Conservation (phyloP, 2,329 filamentous ascomycete genomes). For the Verticillium klebahnii region DNA sequence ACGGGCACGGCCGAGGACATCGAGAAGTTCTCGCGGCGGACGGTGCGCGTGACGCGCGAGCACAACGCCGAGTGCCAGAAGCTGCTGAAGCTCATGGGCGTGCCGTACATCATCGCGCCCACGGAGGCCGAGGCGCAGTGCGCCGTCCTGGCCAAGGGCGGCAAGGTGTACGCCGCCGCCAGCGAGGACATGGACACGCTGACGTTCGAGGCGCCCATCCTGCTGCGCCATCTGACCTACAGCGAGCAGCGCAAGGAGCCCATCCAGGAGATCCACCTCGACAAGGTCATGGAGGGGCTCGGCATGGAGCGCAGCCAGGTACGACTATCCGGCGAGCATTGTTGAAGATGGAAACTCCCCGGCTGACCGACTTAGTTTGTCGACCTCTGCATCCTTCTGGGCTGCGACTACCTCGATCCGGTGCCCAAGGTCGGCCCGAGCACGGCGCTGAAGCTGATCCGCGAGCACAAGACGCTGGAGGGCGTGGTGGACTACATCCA, state of each 20-base stretch:
- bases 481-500: conserved; percentile 78
- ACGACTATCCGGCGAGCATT: conserved; percentile 15
- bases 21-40: conserved; percentile 92
- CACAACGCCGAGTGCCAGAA: conserved; percentile 94
- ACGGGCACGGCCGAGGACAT: conserved; percentile 95
- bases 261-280: conserved; percentile 89
- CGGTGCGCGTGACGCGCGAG: conserved; percentile 90
- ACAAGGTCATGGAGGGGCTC: conserved; percentile 80
- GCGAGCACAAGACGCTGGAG: conserved; percentile 84
- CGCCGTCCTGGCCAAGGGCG: conserved; percentile 79
- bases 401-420: conserved; percentile 96
- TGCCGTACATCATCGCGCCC: conserved; percentile 90
- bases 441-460: conserved; percentile 90
- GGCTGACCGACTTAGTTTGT: conserved; percentile 63
- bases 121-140: conserved; percentile 98
- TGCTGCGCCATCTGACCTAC: conserved; percentile 90
- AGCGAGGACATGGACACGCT: conserved; percentile 99
- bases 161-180: conserved; percentile 94
- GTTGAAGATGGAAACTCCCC: no score
- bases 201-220: conserved; percentile 88
- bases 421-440: conserved; percentile 91
- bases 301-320: conserved; percentile 85
- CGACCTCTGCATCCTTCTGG: conserved; percentile 93
- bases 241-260: conserved; percentile 97
- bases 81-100: conserved; percentile 89